Evolutionary conservation across 2,329 filamentous ascomycete genomes (phyloP).

Genomic region (Pseudocercospora ulei): DNA sequence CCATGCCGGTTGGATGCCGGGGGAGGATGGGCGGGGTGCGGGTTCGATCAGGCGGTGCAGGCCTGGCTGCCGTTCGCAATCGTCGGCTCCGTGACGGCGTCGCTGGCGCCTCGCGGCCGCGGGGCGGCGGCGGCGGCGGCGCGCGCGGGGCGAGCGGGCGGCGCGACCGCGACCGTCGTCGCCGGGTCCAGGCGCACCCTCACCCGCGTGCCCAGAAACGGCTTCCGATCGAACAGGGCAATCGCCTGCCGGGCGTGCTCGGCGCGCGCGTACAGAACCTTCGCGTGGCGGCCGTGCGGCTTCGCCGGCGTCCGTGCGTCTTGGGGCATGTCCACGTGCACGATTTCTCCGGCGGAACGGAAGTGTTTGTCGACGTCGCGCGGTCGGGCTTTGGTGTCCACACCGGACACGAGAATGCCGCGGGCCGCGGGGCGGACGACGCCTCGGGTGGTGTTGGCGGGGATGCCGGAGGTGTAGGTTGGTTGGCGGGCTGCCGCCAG

Average conservation of each 20-base stretch:
- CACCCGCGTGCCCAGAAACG: slow-evolving; percentile 25
- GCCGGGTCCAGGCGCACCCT: slow-evolving; percentile 27
- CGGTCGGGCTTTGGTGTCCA: slow-evolving; percentile 27
- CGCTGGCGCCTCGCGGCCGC: slow-evolving; percentile 5
- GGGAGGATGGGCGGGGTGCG: no score
- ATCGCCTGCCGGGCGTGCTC: slow-evolving; percentile 26
- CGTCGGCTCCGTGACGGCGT: slow-evolving; percentile 14
- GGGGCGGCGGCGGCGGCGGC: neutral
- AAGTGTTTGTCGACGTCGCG: slow-evolving; percentile 27
- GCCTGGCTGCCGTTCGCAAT: slow-evolving; percentile 26
- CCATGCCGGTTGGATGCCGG: no score
- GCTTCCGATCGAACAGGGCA: slow-evolving; percentile 22
- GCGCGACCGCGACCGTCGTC: slow-evolving; percentile 22
- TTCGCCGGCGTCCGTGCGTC: slow-evolving; percentile 24
- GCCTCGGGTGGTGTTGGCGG: slow-evolving; percentile 26
- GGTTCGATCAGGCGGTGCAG: slow-evolving; percentile 5
- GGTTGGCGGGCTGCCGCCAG: slow-evolving; percentile 9
- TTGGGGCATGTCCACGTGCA: slow-evolving; percentile 25
- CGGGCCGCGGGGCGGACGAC: slow-evolving; percentile 25
- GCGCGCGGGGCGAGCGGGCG: slow-evolving; percentile 9
- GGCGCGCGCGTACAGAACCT: slow-evolving; percentile 25
- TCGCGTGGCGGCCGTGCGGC: slow-evolving; percentile 29
- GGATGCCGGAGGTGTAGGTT: slow-evolving; percentile 25
- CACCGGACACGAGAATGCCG: slow-evolving; percentile 28
- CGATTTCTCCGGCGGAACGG: slow-evolving; percentile 25